These are phyloP conservation scores for Crithidia acanthocephali DNA, from an alignment of 208 protist genomes.

Conservation along the genomic window DNA sequence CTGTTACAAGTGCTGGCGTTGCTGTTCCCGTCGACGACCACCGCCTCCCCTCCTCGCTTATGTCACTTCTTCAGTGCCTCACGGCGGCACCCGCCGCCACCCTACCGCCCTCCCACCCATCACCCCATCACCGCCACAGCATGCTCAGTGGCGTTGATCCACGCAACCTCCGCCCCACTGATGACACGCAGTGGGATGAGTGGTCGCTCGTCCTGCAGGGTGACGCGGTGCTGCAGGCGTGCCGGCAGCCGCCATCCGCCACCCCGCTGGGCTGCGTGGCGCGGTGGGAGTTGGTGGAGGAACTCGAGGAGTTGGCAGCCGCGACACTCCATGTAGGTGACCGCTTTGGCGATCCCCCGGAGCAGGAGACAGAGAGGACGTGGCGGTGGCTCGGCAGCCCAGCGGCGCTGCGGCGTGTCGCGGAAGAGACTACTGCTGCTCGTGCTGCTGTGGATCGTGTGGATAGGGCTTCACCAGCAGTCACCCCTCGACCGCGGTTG, in stretches of 20 bases:
- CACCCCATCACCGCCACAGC: too few relatives aligned
- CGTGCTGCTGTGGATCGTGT: background rate
- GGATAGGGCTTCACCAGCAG: too few relatives aligned
- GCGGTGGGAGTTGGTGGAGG: constrained; percentile 56
- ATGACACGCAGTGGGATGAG: background rate
- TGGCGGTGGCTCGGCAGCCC: constrained; percentile 71
- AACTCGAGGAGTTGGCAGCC: constrained; percentile 34
- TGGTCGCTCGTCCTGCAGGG: constrained; percentile 21
- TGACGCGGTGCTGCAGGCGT: constrained; percentile 3
- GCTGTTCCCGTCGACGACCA: too few relatives aligned
- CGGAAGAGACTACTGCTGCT: constrained; percentile 3
- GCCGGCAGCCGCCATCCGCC: constrained; percentile 10
- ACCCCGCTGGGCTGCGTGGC: constrained; percentile 21
- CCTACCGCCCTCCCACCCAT: too few relatives aligned
- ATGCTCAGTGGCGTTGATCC: too few relatives aligned
- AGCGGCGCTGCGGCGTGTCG: constrained; percentile 39
- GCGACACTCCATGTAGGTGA: background rate
- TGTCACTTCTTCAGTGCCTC: constrained; percentile 20
- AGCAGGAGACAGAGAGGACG: constrained; percentile 1
- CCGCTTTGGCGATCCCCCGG: too few relatives aligned
- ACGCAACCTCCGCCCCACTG: too few relatives aligned
- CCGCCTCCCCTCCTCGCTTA: constrained; percentile 22
- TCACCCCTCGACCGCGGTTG: background rate
- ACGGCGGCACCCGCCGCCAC: background rate
- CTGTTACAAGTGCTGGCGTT: too few relatives aligned